These are phyloP conservation scores for Codiaeum variegatum DNA, from an alignment of 441 rosid species.

Conservation along the genomic window DNA sequence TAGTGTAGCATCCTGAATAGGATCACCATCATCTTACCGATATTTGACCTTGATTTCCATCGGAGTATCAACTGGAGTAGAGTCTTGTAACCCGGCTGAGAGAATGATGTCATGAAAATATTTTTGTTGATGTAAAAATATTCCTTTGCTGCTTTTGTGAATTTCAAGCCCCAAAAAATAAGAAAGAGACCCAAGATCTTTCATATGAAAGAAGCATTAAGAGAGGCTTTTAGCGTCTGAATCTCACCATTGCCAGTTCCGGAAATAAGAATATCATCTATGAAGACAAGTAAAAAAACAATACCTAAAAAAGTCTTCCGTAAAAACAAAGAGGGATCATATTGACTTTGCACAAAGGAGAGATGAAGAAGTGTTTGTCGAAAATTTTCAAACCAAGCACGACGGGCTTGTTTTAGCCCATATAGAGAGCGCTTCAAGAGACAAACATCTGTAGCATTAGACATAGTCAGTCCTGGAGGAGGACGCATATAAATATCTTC, in stretches of 20 bases:
- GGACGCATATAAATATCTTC: not conserved
- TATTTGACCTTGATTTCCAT: too few species aligned
- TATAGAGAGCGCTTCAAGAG: not conserved
- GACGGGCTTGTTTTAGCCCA: not conserved
- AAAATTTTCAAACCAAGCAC: not conserved
- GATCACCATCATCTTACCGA: too few species aligned
- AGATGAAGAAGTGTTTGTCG: not conserved
- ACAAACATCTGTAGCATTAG: not conserved
- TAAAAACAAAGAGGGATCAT: slow-evolving; percentile 1
- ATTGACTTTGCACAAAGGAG: not conserved
- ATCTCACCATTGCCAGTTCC: too few species aligned
- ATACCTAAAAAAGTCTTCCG: too few species aligned
- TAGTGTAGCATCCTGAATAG: too few species aligned
- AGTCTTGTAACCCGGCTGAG: not conserved
- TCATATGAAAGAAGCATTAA: too few species aligned
- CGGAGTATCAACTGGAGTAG: not conserved
- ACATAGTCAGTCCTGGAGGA: not conserved
- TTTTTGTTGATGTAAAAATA: slow-evolving; percentile 1
- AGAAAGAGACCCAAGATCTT: too few species aligned
- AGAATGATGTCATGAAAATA: not conserved
- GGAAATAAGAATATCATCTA: not conserved
- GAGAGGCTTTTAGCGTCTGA: too few species aligned
- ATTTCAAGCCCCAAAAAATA: too few species aligned
- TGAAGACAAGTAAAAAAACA: too few species aligned
- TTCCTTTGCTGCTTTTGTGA: too few species aligned